Evolutionary conservation across 345 rosid species (phyloP).

Genomic region (Odontarrhena argentea): DNA sequence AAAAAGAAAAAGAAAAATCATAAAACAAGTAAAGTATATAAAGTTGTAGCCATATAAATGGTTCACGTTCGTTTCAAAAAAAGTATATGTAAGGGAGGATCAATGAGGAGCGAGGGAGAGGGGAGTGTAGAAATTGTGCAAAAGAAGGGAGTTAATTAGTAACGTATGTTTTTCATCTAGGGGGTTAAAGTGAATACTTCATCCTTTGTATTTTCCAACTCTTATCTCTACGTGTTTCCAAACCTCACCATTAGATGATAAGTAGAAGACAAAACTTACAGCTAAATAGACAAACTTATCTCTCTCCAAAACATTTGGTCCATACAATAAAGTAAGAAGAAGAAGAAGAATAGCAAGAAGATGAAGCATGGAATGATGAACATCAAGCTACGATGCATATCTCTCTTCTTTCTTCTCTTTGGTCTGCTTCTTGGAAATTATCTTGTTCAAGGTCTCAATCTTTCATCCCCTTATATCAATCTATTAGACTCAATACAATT

Average conservation of each 20-base stretch:
- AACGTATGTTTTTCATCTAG: background rate
- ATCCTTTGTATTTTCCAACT: slow-evolving; percentile 18
- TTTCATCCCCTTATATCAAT: background rate
- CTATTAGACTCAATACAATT: background rate
- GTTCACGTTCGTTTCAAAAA: no score
- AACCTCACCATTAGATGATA: slow-evolving; percentile 38
- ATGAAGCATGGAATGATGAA: slow-evolving; percentile 36
- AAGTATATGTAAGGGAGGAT: no score
- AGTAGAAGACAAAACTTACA: slow-evolving; percentile 44
- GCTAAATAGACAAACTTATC: slow-evolving; percentile 37
- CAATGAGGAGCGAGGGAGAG: no score
- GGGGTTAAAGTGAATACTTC: slow-evolving; percentile 24
- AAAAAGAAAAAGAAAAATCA: no score
- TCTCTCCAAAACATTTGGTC: slow-evolving; percentile 45
- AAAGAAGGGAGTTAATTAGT: background rate
- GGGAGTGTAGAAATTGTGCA: background rate
- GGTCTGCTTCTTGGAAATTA: slow-evolving; percentile 46
- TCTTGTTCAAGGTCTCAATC: slow-evolving; percentile 35
- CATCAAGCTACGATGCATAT: slow-evolving; percentile 36
- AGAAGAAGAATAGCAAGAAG: slow-evolving; percentile 14
- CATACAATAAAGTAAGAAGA: slow-evolving; percentile 39
- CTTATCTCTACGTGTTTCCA: slow-evolving; percentile 40
- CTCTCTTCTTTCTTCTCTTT: slow-evolving; percentile 47
- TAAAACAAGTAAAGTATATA: no score
- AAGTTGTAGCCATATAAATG: no score